Base-by-base conservation (phyloP, 2,329 filamentous ascomycete species). In the Talaromyces rugulosus region DNA sequence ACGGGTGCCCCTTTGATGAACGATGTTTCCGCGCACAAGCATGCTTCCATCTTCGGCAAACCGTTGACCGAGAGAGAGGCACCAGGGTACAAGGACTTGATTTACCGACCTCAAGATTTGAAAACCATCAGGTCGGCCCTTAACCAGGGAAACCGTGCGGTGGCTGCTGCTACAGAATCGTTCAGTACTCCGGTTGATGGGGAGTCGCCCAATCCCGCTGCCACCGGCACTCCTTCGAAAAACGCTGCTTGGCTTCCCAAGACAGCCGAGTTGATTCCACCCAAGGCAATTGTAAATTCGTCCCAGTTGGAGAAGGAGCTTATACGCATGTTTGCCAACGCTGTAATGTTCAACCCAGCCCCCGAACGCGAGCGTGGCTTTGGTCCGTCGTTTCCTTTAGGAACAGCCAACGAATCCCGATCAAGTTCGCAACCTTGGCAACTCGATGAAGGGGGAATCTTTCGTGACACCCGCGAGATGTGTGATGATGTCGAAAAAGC, bases 341-440 rank as follows among this genome's bases (percentile, higher is more conserved):
- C 95, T 18, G 90, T 97, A 76, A 98, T 99, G 95, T 99, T 96
- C 81, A 98, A 98, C 69, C 88, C 90, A 0, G 91, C 96, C 65
- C 87, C 89, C 0, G 82, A 90, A 66, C 84, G 87, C 30, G 89
- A 90, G 66, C 85, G 88, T 30, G 89, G 89, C 0, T 86, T 89
- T 9, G 89, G 89, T 0, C 80, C 83, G 1, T 79, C 82, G 0
- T 90, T 92, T 66, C 75, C 67, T 56, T 76, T 73, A 81, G 81
- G 64, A 74, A 81, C 66, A 71, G 83, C 67, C 73, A 70, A 67
- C 60, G 74, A 69, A 31, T 73, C 70, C 27, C 67, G 68, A 33
- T 71, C 70, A 63, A 73, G 71, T 60, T 72, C 81, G 1, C 78
- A 85, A 42, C 82, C 85, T 8, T 90, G 89, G 67, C 85, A 88